Evolutionary conservation across 2,329 filamentous ascomycete genomes (phyloP).

Genomic region (Paraphaeosphaeria minitans): DNA sequence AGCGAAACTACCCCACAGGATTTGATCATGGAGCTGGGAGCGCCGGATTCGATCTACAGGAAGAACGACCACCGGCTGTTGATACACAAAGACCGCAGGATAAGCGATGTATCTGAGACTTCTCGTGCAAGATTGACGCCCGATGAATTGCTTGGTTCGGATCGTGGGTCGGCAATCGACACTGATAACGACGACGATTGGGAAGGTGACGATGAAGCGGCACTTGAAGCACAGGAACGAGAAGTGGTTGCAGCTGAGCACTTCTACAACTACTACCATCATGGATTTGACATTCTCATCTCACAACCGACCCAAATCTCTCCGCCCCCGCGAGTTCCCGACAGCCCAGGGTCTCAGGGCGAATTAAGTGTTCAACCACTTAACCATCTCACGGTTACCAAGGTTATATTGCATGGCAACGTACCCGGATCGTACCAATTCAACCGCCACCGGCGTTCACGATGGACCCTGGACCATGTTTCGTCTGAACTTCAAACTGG

Average conservation of each 20-base stretch:
- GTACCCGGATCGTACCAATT: constrained; percentile 96
- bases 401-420: constrained; percentile 92
- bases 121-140: constrained; percentile 35
- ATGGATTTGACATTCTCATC: constrained; percentile 93
- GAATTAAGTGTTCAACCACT: constrained; percentile 39
- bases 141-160: constrained; percentile 39
- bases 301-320: constrained; percentile 67
- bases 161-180: constrained; percentile 39
- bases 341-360: constrained; percentile 48
- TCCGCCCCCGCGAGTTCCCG: constrained; percentile 61
- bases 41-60: constrained; percentile 90
- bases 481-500: constrained; percentile 50
- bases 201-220: constrained; percentile 50
- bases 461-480: constrained; percentile 74
- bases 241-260: constrained; percentile 67
- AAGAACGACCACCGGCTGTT: constrained; percentile 89
- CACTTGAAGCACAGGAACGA: constrained; percentile 64
- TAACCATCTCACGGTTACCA: constrained; percentile 81
- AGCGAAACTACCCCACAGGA: constrained; percentile 93
- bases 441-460: constrained; percentile 86
- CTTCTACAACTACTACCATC: constrained; percentile 97
- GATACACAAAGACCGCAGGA: constrained; percentile 65
- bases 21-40: constrained; percentile 84
- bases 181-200: constrained; percentile 52
- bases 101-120: constrained; percentile 43